These are phyloP conservation scores for Citrus medica DNA, from an alignment of 345 rosid species.

Conservation along the genomic window DNA sequence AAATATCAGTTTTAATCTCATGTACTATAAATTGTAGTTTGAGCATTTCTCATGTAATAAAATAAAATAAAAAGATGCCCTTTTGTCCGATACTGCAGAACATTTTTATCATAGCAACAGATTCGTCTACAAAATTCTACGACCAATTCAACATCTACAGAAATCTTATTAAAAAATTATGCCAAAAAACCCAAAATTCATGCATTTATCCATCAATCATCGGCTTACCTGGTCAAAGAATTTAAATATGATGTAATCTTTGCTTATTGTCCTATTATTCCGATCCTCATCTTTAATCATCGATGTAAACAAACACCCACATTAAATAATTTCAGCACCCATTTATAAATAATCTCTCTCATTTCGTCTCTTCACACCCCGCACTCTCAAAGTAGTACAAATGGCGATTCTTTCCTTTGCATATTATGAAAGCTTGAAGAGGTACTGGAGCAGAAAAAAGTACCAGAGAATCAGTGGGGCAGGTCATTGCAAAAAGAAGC, in stretches of 20 bases:
- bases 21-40: too few relatives aligned
- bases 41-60: too few relatives aligned
- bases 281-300: background rate
- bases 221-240: background rate
- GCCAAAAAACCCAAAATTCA: too few relatives aligned
- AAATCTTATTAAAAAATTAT: background rate
- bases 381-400: background rate
- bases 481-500: conserved; percentile 15
- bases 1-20: too few relatives aligned
- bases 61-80: too few relatives aligned
- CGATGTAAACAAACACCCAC: background rate
- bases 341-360: background rate
- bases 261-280: background rate
- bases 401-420: conserved; percentile 25
- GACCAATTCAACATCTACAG: background rate
- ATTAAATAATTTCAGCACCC: background rate
- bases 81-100: background rate
- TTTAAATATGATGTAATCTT: background rate
- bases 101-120: background rate
- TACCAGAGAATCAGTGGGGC: conserved; percentile 28
- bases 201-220: too few relatives aligned
- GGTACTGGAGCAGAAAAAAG: conserved; percentile 39
- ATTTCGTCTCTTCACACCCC: background rate
- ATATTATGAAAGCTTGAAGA: conserved; percentile 29
- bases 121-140: background rate